A percentile compares a stretch with the other conserved stretches of the same genome.
These are phyloP conservation scores for Lactarius psammicola DNA, from an alignment of 768 basidiomycete genomes.

Conservation along the genomic window DNA sequence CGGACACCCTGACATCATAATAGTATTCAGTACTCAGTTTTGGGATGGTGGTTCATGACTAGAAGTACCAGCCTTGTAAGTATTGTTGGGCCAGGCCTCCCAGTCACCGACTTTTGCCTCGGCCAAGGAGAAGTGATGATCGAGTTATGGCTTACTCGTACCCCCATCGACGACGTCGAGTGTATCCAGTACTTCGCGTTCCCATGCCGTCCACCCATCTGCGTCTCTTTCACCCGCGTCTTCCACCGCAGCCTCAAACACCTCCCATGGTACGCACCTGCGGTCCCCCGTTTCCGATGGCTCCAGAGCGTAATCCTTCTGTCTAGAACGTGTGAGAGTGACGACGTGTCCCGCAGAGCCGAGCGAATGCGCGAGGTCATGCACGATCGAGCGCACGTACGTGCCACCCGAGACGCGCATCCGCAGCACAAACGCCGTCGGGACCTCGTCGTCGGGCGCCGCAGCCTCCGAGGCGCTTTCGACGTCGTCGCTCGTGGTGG, in stretches of 20 bases:
- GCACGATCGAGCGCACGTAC: conserved; percentile 93
- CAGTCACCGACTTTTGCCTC: no score
- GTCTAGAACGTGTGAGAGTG: conserved; percentile 82
- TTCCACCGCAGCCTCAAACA: conserved; percentile 60
- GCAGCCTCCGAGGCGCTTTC: conserved; percentile 28
- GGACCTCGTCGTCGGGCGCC: conserved; percentile 38
- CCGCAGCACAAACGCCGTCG: conserved; percentile 78
- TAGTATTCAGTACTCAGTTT: no score
- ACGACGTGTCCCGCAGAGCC: conserved; percentile 94
- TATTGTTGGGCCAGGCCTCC: no score
- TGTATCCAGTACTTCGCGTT: conserved; percentile 68
- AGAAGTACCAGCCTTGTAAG: no score
- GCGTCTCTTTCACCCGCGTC: conserved; percentile 55
- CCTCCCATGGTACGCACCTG: conserved; percentile 70
- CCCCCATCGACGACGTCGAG: conserved; percentile 54
- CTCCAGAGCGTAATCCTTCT: conserved; percentile 72
- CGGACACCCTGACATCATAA: no score
- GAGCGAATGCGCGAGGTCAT: conserved; percentile 83
- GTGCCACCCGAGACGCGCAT: conserved; percentile 97
- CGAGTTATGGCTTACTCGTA: not conserved
- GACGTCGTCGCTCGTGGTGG: conserved; percentile 38
- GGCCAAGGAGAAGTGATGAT: not conserved
- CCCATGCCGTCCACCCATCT: conserved; percentile 79
- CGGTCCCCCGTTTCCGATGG: conserved; percentile 52
- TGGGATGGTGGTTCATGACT: no score